Evolutionary conservation across 306 rosid species (phyloP).

Genomic region (Pyrus pyrifolia): DNA sequence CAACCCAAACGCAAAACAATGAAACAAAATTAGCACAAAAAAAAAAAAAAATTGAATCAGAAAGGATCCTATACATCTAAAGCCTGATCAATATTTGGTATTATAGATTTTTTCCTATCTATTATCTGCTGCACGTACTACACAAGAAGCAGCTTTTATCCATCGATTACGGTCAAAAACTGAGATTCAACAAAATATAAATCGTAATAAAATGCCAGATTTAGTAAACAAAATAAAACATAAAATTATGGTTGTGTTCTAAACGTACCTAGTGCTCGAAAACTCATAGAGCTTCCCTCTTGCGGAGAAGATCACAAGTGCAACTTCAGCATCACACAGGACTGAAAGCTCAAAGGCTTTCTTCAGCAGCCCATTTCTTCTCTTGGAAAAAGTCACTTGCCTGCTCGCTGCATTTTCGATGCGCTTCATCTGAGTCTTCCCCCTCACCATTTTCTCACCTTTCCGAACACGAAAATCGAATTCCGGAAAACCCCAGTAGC

Average conservation of each 20-base stretch:
- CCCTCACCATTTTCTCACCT: constrained; percentile 62
- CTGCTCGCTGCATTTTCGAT: constrained; percentile 81
- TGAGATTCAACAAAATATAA: background rate
- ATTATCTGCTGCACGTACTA: background rate
- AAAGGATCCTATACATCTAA: background rate
- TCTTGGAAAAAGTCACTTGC: constrained; percentile 87
- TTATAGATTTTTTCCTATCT: background rate
- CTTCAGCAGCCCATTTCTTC: constrained; percentile 82
- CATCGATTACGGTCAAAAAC: background rate
- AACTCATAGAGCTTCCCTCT: constrained; percentile 90
- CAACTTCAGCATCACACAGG: constrained; percentile 94
- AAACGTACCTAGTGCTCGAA: constrained; percentile 61
- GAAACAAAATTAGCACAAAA: background rate
- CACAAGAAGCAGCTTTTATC: background rate
- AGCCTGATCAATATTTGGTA: background rate
- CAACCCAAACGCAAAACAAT: background rate
- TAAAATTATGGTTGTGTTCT: background rate
- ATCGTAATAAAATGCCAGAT: no score
- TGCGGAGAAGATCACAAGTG: constrained; percentile 73
- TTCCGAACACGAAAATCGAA: background rate
- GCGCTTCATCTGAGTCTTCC: constrained; percentile 88
- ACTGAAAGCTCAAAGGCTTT: constrained; percentile 92
- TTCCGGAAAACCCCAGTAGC: background rate
- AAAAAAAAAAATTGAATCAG: background rate
- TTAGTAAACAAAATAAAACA: background rate